Conservation (phyloP, 495 filamentous ascomycete species). For the Xylaria telfairii region DNA sequence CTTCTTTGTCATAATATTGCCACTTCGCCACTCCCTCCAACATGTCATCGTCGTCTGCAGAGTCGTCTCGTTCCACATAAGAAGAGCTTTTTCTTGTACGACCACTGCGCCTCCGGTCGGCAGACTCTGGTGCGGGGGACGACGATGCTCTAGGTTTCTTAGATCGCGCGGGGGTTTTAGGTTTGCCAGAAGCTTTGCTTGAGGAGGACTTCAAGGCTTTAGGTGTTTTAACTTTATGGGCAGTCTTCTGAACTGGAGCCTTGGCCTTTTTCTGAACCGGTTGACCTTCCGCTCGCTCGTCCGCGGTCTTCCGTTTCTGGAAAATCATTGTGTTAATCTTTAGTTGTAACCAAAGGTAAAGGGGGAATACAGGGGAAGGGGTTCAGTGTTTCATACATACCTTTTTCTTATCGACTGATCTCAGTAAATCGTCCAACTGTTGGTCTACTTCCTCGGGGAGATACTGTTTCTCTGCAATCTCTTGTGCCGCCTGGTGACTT, state of each 20-base stretch:
- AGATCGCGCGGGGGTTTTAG: slow-evolving; percentile 43
- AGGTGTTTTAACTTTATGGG: slow-evolving; percentile 37
- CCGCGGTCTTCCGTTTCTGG: slow-evolving; percentile 57
- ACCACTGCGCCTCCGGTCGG: slow-evolving; percentile 58
- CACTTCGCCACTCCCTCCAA: slow-evolving; percentile 60
- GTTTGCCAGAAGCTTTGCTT: slow-evolving; percentile 40
- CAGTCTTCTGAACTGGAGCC: slow-evolving; percentile 33
- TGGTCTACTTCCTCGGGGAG: slow-evolving; percentile 85
- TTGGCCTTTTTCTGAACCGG: slow-evolving; percentile 47
- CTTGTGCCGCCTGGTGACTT: slow-evolving; percentile 78
- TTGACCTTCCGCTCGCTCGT: slow-evolving; percentile 47
- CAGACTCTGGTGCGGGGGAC: slow-evolving; percentile 37
- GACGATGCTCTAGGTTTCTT: slow-evolving; percentile 40
- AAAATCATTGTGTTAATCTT: slow-evolving; percentile 28
- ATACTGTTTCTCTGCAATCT: slow-evolving; percentile 82
- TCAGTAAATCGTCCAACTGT: slow-evolving; percentile 68
- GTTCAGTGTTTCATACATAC: slow-evolving; percentile 37
- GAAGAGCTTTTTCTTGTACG: slow-evolving; percentile 48
- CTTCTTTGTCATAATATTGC: slow-evolving; percentile 52
- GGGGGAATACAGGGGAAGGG: background rate
- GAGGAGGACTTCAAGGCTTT: slow-evolving; percentile 40
- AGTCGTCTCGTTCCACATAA: slow-evolving; percentile 59
- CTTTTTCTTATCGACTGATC: slow-evolving; percentile 61
- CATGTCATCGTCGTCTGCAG: slow-evolving; percentile 64
- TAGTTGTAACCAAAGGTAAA: background rate